phyloP scores from a whole-genome alignment of 192 early-diverging fungal species.

The Paraglomus brasilianum region DNA sequence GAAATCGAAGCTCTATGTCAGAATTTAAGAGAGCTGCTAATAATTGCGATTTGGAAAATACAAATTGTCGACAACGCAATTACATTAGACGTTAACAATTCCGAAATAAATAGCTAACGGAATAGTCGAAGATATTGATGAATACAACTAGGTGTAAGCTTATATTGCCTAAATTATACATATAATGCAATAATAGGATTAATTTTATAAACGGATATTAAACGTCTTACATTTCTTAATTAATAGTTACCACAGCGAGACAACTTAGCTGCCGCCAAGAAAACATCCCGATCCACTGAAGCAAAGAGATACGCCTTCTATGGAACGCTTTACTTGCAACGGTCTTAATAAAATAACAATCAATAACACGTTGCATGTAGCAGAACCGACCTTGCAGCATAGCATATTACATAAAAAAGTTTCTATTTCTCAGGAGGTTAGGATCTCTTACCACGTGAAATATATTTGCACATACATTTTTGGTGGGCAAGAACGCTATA shows the following conservation, averaged over 20 bases:
- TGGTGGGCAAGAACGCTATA: constrained; percentile 17
- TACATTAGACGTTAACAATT: neutral
- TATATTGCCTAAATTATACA: too few relatives aligned
- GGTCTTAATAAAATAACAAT: neutral
- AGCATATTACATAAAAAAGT: neutral
- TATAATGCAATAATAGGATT: too few relatives aligned
- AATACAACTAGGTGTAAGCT: neutral
- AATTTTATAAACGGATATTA: too few relatives aligned
- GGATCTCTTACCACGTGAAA: constrained; percentile 11
- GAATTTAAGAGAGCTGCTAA: too few relatives aligned
- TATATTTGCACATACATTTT: constrained; percentile 11
- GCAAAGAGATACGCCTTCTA: neutral
- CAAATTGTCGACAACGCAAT: too few relatives aligned
- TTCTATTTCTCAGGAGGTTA: neutral
- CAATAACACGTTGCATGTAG: neutral
- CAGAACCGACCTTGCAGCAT: neutral
- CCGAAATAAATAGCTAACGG: neutral
- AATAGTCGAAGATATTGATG: constrained; percentile 8
- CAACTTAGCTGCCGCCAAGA: neutral
- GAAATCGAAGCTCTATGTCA: too few relatives aligned
- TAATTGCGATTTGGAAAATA: neutral
- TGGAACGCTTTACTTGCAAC: neutral
- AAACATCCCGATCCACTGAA: constrained; percentile 9
- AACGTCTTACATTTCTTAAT: too few relatives aligned
- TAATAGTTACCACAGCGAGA: constrained; percentile 4